phyloP scores from a whole-genome alignment of 2,329 filamentous ascomycete species.

The Endocalyx cinctus region DNA sequence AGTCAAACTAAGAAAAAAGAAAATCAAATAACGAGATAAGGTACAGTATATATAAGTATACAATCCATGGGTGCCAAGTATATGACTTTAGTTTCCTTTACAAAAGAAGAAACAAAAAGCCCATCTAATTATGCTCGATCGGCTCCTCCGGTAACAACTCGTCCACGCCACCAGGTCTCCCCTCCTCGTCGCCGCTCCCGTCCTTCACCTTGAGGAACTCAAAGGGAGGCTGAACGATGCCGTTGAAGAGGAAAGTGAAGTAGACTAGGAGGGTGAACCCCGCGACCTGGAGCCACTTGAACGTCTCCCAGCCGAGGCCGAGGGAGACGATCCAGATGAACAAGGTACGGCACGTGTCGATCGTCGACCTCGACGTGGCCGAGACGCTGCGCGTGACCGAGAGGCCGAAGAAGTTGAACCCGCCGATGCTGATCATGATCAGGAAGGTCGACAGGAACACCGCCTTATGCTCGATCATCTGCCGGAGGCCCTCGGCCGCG shows the following conservation, averaged over 20 bases:
- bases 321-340: slow-evolving; percentile 98
- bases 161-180: too few species aligned
- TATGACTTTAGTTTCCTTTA: too few species aligned
- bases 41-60: too few species aligned
- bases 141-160: slow-evolving; percentile 77
- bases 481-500: slow-evolving; percentile 74
- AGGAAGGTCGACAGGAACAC: slow-evolving; percentile 75
- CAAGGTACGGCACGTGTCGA: slow-evolving; percentile 93
- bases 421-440: slow-evolving; percentile 97
- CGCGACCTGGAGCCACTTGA: slow-evolving; percentile 92
- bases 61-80: too few species aligned
- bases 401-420: slow-evolving; percentile 98
- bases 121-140: slow-evolving; percentile 59
- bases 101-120: too few species aligned
- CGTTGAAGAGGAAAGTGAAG: slow-evolving; percentile 95
- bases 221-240: slow-evolving; percentile 79
- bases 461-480: slow-evolving; percentile 67
- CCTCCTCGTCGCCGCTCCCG: too few species aligned
- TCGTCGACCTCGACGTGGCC: slow-evolving; percentile 89
- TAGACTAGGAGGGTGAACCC: slow-evolving; percentile 91
- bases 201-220: slow-evolving; percentile 57
- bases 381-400: slow-evolving; percentile 86
- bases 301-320: slow-evolving; percentile 90
- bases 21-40: too few species aligned
- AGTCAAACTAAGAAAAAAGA: too few species aligned